Conservation (phyloP, 2,329 filamentous ascomycete species). For the Aspergillus luchuensis region DNA sequence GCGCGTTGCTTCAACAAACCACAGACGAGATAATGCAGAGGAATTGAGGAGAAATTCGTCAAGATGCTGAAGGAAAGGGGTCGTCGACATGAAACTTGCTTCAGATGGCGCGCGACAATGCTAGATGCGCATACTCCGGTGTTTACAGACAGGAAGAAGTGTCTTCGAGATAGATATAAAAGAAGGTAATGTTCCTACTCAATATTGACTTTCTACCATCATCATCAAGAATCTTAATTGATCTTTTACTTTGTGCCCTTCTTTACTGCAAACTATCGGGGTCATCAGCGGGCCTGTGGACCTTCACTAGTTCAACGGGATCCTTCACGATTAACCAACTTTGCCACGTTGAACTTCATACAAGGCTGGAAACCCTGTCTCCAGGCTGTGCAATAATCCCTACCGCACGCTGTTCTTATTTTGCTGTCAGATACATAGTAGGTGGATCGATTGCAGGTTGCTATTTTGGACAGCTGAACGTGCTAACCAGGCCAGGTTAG, state of each 20-base stretch:
- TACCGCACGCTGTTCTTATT: slow-evolving; percentile 1
- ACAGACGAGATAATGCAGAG: background rate
- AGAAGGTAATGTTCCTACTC: no score
- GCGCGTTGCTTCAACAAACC: slow-evolving; percentile 15
- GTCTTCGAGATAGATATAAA: no score
- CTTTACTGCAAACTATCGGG: slow-evolving; percentile 5
- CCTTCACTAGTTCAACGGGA: background rate
- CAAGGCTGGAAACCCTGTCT: background rate
- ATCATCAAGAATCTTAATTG: background rate
- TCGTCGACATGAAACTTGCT: slow-evolving; percentile 8
- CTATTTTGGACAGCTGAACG: slow-evolving; percentile 17
- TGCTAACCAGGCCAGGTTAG: slow-evolving; percentile 9
- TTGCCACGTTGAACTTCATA: background rate
- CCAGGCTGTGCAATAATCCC: background rate
- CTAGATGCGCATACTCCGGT: background rate
- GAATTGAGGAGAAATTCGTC: background rate
- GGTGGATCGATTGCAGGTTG: slow-evolving; percentile 13
- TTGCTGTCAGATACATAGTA: slow-evolving; percentile 5
- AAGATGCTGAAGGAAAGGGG: slow-evolving; percentile 1
- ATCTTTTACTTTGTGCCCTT: background rate
- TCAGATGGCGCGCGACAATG: slow-evolving; percentile 21
- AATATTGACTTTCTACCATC: no score
- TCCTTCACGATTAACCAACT: background rate
- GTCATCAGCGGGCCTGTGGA: slow-evolving; percentile 12
- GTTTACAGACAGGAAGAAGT: background rate